These are phyloP conservation scores for Linderniella brevidens DNA, from an alignment of 257 asterid genomes.

Conservation along the genomic window DNA sequence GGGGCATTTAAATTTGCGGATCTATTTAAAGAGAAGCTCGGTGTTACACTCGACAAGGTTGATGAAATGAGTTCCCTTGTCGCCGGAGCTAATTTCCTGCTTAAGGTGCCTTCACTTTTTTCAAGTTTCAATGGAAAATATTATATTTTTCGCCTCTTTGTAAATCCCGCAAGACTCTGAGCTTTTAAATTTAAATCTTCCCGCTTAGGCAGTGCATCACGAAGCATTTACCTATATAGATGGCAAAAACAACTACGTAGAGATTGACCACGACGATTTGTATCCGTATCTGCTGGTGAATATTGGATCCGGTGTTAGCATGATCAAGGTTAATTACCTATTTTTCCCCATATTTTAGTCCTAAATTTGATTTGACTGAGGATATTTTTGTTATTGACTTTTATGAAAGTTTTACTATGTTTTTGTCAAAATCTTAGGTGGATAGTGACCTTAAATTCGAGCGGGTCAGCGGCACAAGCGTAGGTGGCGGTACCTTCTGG, in stretches of 20 bases:
- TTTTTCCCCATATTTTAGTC: no score
- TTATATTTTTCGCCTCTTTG: background rate
- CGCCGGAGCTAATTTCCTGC: slow-evolving; percentile 82
- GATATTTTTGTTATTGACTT: background rate
- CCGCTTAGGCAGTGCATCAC: slow-evolving; percentile 43
- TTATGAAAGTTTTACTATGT: background rate
- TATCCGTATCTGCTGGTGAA: slow-evolving; percentile 97
- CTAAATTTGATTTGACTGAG: background rate
- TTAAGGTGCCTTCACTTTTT: slow-evolving; percentile 36
- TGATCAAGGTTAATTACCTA: slow-evolving; percentile 60
- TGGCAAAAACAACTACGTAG: slow-evolving; percentile 50
- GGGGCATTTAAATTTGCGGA: slow-evolving; percentile 92
- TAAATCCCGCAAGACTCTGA: background rate
- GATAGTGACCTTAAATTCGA: slow-evolving; percentile 65
- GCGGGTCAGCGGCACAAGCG: slow-evolving; percentile 94
- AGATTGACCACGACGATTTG: slow-evolving; percentile 67
- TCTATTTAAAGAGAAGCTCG: slow-evolving; percentile 77
- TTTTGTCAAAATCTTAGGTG: slow-evolving; percentile 26
- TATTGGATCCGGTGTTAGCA: slow-evolving; percentile 96
- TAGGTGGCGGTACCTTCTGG: slow-evolving; percentile 97
- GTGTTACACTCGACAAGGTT: slow-evolving; percentile 70
- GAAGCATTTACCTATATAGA: slow-evolving; percentile 87
- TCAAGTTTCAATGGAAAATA: slow-evolving; percentile 5
- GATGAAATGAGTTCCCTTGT: slow-evolving; percentile 95
- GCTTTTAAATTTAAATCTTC: no score